A percentile compares a stretch with the other conserved stretches of the same genome.
These are phyloP conservation scores for Boletus insuetus DNA, from an alignment of 768 basidiomycete genomes.

Conservation along the genomic window DNA sequence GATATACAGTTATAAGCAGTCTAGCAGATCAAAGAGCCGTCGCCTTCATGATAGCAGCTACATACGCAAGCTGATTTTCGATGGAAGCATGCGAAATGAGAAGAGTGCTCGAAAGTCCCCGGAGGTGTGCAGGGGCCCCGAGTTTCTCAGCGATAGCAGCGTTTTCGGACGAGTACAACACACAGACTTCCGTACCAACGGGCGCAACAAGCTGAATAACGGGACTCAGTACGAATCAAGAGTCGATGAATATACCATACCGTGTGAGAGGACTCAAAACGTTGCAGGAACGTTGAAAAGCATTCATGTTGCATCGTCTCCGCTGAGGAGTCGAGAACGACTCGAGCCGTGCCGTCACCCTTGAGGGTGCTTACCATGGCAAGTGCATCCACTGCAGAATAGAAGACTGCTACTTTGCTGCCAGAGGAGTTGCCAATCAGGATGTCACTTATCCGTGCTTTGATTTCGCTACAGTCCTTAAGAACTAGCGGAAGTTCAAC, in stretches of 20 bases:
- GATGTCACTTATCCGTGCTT: conserved; percentile 36
- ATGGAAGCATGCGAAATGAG: conserved; percentile 58
- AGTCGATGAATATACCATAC: conserved; percentile 34
- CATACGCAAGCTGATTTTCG: conserved; percentile 58
- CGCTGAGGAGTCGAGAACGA: conserved; percentile 39
- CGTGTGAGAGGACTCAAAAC: conserved; percentile 51
- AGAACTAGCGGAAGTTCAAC: conserved; percentile 51
- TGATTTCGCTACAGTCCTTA: conserved; percentile 36
- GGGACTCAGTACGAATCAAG: neutral
- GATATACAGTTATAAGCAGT: neutral
- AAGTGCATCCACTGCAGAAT: conserved; percentile 43
- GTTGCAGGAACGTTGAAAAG: conserved; percentile 48
- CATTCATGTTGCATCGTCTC: conserved; percentile 42
- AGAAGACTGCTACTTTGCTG: conserved; percentile 61
- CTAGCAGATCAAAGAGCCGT: conserved; percentile 6
- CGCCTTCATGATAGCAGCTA: conserved; percentile 44
- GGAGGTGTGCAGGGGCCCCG: conserved; percentile 45
- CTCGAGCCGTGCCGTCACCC: conserved; percentile 48
- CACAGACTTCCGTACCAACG: conserved; percentile 50
- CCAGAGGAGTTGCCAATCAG: conserved; percentile 35
- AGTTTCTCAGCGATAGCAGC: conserved; percentile 44
- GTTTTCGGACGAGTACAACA: conserved; percentile 57
- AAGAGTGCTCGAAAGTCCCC: conserved; percentile 42
- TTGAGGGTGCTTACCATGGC: conserved; percentile 53
- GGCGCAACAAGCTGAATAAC: conserved; percentile 53